Evolutionary conservation across 2,329 filamentous ascomycete species (phyloP), one percentile per base, ranked within the genome.

Genomic region (Trichoderma hamatum): DNA sequence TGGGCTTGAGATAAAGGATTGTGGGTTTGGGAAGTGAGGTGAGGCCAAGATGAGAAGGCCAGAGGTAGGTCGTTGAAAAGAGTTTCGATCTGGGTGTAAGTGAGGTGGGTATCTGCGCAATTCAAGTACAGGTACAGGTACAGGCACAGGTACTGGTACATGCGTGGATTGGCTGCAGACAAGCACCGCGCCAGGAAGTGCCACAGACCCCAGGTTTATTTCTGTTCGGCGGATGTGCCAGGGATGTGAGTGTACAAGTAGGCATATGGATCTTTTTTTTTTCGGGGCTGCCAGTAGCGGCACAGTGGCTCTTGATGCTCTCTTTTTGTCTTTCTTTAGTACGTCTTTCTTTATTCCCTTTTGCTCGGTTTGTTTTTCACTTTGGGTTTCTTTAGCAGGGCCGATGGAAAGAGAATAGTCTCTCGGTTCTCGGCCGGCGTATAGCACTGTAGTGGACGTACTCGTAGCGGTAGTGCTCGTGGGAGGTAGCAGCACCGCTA

Each of bases 161-260:
- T 24, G 21, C 34, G 34, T 3, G 51, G 19, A 55, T 68, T 43
- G 58, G 46, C 60, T 69, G 67, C 68, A 66, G 68, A 64, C 49
- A 64, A 32, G 49, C 32, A 32, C 51, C 49, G 55, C 49, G 51
- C 46, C 30, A 49, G 30, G 46, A 51, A 64, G 60, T 39, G 62
- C 49, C 52, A 65, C 67, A 36, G 64, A 69, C 68, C 68, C 68
- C 68, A 66, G 68, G 46, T 66, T 66, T 69, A 51, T 69, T 54
- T 26, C 58, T 32, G 7, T 14, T 21, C 24, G 24, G 26, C 39
- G 36, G 36, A 21, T 13, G 26, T 54, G 24, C 51, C 24, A 54
- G 46, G 51, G 21, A 54, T 56, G 54, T 32, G 28, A 11, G 26
- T 19, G 28, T 56, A 30, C 28, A 24, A 19, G 65, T 46, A n/a